Evolutionary conservation across 495 filamentous ascomycete genomes (phyloP), one percentile per base, ranked within the genome.

Genomic region (Penicillium roqueforti): DNA sequence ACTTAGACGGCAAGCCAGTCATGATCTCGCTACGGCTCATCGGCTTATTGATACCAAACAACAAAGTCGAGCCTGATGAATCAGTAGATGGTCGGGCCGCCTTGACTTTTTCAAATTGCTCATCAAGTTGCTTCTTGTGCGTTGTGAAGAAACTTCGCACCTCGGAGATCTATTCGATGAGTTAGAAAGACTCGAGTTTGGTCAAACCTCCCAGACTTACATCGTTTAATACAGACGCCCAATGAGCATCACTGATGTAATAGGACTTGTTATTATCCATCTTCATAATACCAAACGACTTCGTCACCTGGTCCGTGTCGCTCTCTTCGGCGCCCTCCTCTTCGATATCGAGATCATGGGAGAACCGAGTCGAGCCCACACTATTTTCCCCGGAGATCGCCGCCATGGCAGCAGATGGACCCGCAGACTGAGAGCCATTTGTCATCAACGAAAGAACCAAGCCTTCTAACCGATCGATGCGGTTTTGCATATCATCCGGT

Each of bases 401-500:
- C 34, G 84, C 81, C 46, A 79, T 69, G 9, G 84, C 81, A 14
- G 78, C 89, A 8, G 83, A 72, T 1, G 80, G 83, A 42, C 85
- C 83, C 67, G 76, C 82, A 56, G 83, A 77, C 59, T 81, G 77
- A n/a, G 74, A 71, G 44, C 90, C 91, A 70, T 91, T 92, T 58
- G 91, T 92, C 93, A 99, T 97, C 70, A 99, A 75, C 3, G 90
- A 95, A 47, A 99, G 70, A 48, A 99, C 93, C 65, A 99, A 75
- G 47, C 92, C 88, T 80, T 99, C 93, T 59, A 99, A 73, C 59
- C 93, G 86, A 74, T 99, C 91, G 71, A 99, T 99, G 67, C 93
- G 87, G 64, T 92, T 95, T 73, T 99, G 93, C 93, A 99, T 99
- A 69, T 97, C 93, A 80, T 96, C 92, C 25, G 93, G 83, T 13